A percentile compares a stretch with the other conserved stretches of the same genome.
Evolutionary conservation across 352 stramenopile genomes (phyloP).

Genomic region (Pythium grandisporangium): DNA sequence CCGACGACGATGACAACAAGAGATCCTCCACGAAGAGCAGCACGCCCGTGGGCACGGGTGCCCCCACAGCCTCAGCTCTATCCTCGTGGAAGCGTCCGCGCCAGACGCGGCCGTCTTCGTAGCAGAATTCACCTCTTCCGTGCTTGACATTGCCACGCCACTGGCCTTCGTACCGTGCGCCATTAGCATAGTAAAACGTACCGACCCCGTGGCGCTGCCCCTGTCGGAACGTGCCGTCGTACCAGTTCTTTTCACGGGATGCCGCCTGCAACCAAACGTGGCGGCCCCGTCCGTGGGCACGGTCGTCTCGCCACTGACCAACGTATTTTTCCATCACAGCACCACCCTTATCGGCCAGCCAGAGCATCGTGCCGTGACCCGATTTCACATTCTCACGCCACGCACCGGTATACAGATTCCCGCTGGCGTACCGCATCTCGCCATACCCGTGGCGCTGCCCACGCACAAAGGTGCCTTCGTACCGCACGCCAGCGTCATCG

Average conservation of each 20-base stretch:
- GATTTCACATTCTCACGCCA: conserved; percentile 64
- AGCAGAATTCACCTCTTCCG: conserved; percentile 57
- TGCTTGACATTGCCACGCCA: conserved; percentile 81
- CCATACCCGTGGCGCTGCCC: conserved; percentile 48
- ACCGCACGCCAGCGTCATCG: conserved; percentile 34
- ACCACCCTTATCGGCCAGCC: conserved; percentile 20
- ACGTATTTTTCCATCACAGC: conserved; percentile 47
- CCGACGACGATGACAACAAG: conserved; percentile 9
- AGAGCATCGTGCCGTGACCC: conserved; percentile 75
- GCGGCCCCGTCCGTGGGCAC: conserved; percentile 64
- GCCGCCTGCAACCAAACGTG: conserved; percentile 58
- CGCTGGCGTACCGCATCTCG: conserved; percentile 56
- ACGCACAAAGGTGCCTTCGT: conserved; percentile 39
- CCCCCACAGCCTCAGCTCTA: conserved; percentile 15
- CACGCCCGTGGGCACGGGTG: conserved; percentile 13
- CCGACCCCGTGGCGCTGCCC: conserved; percentile 61
- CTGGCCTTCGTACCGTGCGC: conserved; percentile 72
- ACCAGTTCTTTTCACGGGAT: conserved; percentile 67
- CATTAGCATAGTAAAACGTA: conserved; percentile 83
- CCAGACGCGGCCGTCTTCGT: conserved; percentile 57
- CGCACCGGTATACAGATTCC: conserved; percentile 58
- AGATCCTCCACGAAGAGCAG: conserved; percentile 52
- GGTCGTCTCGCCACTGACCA: conserved; percentile 63
- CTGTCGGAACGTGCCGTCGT: conserved; percentile 65
- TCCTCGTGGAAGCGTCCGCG: conserved; percentile 36